Conservation (phyloP, 2,329 filamentous ascomycete species). For the Aaosphaeria arxii region DNA sequence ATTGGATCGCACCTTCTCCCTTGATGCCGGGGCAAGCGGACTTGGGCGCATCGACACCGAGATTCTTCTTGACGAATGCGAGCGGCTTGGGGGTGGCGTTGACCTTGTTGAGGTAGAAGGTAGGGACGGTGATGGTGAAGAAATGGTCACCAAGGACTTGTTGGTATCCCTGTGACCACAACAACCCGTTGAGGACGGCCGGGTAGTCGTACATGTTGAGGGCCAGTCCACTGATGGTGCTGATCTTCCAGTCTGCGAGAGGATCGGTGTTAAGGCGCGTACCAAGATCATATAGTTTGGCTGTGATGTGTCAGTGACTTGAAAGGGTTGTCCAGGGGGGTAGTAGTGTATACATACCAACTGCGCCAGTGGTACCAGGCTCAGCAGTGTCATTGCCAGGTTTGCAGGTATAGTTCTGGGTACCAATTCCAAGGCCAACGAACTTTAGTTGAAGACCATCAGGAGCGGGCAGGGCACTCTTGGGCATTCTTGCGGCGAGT, state of each 20-base stretch:
- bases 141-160: constrained; percentile 62
- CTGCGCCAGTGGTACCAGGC: constrained; percentile 31
- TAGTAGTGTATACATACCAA: constrained; percentile 17
- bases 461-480: constrained; percentile 26
- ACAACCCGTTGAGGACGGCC: constrained; percentile 19
- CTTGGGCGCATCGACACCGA: constrained; percentile 51
- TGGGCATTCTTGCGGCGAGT: constrained; percentile 24
- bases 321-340: background rate
- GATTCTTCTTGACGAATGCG: constrained; percentile 46
- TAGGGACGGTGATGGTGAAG: constrained; percentile 62
- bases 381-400: constrained; percentile 17
- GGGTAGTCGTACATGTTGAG: constrained; percentile 23
- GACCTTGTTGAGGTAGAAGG: constrained; percentile 54
- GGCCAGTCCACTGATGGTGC: constrained; percentile 29
- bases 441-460: constrained; percentile 40
- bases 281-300: constrained; percentile 35
- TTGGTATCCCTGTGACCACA: constrained; percentile 27
- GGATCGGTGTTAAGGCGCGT: constrained; percentile 25
- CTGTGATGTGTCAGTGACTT: constrained; percentile 8
- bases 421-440: constrained; percentile 48
- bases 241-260: constrained; percentile 29
- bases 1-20: constrained; percentile 42
- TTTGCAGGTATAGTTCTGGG: constrained; percentile 53
- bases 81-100: constrained; percentile 42
- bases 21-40: constrained; percentile 35